Conservation (phyloP, 192 early-diverging fungal genomes). For the Funneliformis geosporum region DNA sequence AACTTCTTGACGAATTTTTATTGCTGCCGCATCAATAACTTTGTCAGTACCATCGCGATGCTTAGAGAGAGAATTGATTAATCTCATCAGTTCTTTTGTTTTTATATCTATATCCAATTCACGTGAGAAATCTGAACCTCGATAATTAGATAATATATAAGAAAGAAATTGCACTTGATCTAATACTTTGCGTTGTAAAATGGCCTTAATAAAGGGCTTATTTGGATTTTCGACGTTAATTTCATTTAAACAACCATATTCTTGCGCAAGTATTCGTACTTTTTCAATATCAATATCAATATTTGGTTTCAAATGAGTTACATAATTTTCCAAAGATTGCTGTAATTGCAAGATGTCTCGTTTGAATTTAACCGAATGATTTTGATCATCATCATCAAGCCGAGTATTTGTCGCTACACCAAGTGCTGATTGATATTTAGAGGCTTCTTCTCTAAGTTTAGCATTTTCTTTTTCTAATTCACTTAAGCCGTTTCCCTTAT, state of each 20-base stretch:
- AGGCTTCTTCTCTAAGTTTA: constrained; percentile 5
- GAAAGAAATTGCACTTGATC: no score
- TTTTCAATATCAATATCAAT: neutral
- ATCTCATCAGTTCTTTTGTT: neutral
- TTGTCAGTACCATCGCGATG: neutral
- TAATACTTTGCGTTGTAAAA: no score
- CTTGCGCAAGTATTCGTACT: neutral
- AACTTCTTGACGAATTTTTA: constrained; percentile 10
- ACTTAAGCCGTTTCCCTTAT: neutral
- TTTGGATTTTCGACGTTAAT: neutral
- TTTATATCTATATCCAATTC: no score
- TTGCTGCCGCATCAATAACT: neutral
- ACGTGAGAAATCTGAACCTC: no score
- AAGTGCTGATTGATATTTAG: constrained; percentile 7
- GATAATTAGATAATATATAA: no score
- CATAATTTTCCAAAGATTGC: neutral
- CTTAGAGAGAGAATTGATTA: neutral
- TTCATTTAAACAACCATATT: neutral
- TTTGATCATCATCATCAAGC: neutral
- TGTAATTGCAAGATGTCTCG: neutral
- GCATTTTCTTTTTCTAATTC: neutral
- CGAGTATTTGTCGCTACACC: constrained; percentile 7
- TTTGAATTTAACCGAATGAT: neutral
- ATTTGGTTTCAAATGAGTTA: neutral
- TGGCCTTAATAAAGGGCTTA: neutral